phyloP scores from a whole-genome alignment of 352 stramenopile genomes.

The Phytopythium boreale region DNA sequence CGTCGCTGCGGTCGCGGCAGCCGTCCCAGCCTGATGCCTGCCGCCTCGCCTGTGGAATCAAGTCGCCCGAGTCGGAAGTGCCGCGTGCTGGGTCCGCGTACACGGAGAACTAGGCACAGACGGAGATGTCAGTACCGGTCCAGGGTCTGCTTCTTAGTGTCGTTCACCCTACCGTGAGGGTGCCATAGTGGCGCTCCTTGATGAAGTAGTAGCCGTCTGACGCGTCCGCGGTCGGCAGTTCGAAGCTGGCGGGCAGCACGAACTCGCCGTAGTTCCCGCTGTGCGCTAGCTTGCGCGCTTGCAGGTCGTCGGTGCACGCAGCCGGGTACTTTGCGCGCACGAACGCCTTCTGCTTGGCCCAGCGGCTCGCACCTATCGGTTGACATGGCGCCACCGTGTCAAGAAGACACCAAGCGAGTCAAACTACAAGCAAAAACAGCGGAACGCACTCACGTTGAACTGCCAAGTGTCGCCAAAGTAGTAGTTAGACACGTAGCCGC shows the following conservation, averaged over 20 bases:
- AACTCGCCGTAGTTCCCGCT: conserved; percentile 77
- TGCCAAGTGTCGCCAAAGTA: conserved; percentile 96
- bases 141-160: not conserved
- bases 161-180: conserved; percentile 37
- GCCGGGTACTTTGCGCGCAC: conserved; percentile 89
- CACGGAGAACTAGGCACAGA: conserved; percentile 65
- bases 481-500: conserved; percentile 92
- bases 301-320: conserved; percentile 91
- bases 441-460: conserved; percentile 88
- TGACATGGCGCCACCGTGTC: not conserved
- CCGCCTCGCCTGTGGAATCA: conserved; percentile 87
- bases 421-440: not conserved
- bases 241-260: conserved; percentile 15
- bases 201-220: conserved; percentile 62
- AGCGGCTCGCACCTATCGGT: conserved; percentile 48
- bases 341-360: conserved; percentile 89
- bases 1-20: conserved; percentile 88
- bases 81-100: conserved; percentile 89
- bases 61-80: conserved; percentile 48
- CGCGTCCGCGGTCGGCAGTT: conserved; percentile 20
- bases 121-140: not conserved
- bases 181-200: conserved; percentile 73
- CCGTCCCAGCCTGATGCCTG: conserved; percentile 95
- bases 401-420: too few relatives aligned
- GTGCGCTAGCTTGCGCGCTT: conserved; percentile 41